These are phyloP conservation scores for Pluteus cervinus DNA, from an alignment of 768 basidiomycete genomes.

Conservation along the genomic window DNA sequence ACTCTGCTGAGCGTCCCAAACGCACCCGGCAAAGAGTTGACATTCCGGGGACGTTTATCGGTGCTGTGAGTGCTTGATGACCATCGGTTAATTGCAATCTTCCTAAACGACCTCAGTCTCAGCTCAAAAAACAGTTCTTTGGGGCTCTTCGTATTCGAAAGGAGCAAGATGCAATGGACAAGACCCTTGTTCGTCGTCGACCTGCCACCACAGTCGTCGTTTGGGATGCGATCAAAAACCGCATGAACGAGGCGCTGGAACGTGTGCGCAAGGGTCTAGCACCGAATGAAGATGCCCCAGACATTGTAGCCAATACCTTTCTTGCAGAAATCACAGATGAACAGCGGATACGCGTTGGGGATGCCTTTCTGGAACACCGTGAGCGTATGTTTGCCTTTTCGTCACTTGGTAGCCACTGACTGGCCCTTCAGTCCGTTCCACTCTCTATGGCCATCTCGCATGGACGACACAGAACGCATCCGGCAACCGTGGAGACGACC, in stretches of 20 bases:
- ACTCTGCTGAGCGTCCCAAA: constrained; percentile 10
- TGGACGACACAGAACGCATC: constrained; percentile 14
- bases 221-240: constrained; percentile 12
- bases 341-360: constrained; percentile 7
- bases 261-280: constrained; percentile 11
- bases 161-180: constrained; percentile 11
- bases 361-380: constrained; percentile 13
- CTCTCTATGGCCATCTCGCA: constrained; percentile 12
- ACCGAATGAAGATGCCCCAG: constrained; percentile 16
- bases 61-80: constrained; percentile 12
- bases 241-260: constrained; percentile 15
- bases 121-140: constrained; percentile 14
- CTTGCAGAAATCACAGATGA: constrained; percentile 10
- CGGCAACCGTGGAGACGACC: constrained; percentile 17
- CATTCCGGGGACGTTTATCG: constrained; percentile 13
- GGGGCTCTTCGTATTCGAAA: constrained; percentile 14
- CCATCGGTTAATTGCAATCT: no score
- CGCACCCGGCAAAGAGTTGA: constrained; percentile 9
- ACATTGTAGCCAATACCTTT: constrained; percentile 19
- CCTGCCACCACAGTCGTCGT: constrained; percentile 13
- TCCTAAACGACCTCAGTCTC: no score
- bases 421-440: constrained; percentile 3
- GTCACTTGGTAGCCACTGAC: neutral
- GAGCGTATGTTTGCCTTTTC: constrained; percentile 7
- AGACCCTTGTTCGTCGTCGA: constrained; percentile 2